A percentile compares a stretch with the other conserved stretches of the same genome.
Conservation (phyloP, 257 asterid genomes). For the Solanum arcanum region DNA sequence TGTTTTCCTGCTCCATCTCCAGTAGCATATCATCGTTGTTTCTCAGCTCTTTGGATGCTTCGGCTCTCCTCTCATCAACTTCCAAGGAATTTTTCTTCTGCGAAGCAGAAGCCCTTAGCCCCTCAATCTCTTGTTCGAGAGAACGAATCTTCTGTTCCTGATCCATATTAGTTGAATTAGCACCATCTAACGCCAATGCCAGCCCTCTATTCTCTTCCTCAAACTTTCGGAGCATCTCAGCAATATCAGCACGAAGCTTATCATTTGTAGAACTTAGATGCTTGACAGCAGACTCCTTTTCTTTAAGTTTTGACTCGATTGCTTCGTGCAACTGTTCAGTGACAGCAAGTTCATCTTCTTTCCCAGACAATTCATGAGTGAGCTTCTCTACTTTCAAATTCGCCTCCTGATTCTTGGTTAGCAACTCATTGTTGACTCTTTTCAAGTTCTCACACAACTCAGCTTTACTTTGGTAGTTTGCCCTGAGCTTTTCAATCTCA, state of each 20-base stretch:
- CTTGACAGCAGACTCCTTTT: constrained; percentile 50
- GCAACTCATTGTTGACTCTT: constrained; percentile 52
- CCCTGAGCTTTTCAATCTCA: constrained; percentile 50
- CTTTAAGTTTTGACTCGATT: constrained; percentile 33
- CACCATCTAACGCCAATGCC: constrained; percentile 57
- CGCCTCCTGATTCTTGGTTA: constrained; percentile 45
- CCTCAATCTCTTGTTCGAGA: constrained; percentile 48
- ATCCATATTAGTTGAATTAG: constrained; percentile 38
- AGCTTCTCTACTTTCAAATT: constrained; percentile 47
- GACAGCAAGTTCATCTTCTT: constrained; percentile 31
- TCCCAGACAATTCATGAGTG: constrained; percentile 30
- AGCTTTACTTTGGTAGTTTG: constrained; percentile 29
- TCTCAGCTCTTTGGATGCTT: constrained; percentile 15
- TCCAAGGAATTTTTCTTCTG: constrained; percentile 18
- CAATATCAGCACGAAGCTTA: constrained; percentile 46
- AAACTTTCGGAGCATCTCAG: constrained; percentile 30
- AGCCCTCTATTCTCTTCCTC: constrained; percentile 55
- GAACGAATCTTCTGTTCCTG: constrained; percentile 38
- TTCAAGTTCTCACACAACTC: constrained; percentile 53
- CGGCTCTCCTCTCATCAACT: constrained; percentile 12
- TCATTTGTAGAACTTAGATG: constrained; percentile 42
- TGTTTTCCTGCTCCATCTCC: constrained; percentile 49
- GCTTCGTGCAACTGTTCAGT: constrained; percentile 29
- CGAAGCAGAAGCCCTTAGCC: constrained; percentile 29
- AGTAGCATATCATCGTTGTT: constrained; percentile 37